Conservation (phyloP, 2,329 filamentous ascomycete genomes). For the Colletotrichum viniferum region DNA sequence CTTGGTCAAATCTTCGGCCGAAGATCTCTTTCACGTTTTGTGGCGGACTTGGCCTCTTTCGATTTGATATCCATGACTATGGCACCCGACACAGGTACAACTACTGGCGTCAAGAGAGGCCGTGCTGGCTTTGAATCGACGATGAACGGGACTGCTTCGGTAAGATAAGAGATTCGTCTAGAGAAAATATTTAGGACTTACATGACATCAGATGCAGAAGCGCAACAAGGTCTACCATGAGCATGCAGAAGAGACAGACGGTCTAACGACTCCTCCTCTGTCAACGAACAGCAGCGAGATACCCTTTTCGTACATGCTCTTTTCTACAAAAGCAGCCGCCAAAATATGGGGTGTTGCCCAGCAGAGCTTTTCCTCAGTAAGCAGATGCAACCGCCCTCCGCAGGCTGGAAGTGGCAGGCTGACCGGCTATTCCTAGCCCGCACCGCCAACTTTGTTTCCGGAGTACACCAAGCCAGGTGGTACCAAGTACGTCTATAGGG, state of each 20-base stretch:
- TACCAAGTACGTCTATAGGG: conserved; percentile 41
- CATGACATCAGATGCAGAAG: not conserved
- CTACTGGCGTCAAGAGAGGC: not conserved
- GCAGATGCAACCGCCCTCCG: no score
- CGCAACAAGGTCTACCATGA: not conserved
- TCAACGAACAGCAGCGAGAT: not conserved
- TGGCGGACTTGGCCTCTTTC: not conserved
- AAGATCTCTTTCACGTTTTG: not conserved
- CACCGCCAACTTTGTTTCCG: conserved; percentile 31
- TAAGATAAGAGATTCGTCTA: not conserved
- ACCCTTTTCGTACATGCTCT: not conserved
- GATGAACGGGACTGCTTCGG: not conserved
- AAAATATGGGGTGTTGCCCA: conserved; percentile 21
- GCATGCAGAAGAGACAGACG: not conserved
- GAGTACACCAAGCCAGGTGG: conserved; percentile 42
- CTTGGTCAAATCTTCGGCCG: not conserved
- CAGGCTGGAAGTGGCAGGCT: not conserved
- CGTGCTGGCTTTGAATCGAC: not conserved
- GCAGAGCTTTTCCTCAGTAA: conserved; percentile 5
- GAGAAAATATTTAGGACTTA: not conserved
- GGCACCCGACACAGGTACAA: not conserved
- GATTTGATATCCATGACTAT: not conserved
- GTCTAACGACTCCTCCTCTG: not conserved
- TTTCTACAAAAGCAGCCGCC: not conserved
- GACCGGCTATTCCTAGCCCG: not conserved